Conservation (phyloP, 2,329 filamentous ascomycete species). For the Colletotrichum sp. region DNA sequence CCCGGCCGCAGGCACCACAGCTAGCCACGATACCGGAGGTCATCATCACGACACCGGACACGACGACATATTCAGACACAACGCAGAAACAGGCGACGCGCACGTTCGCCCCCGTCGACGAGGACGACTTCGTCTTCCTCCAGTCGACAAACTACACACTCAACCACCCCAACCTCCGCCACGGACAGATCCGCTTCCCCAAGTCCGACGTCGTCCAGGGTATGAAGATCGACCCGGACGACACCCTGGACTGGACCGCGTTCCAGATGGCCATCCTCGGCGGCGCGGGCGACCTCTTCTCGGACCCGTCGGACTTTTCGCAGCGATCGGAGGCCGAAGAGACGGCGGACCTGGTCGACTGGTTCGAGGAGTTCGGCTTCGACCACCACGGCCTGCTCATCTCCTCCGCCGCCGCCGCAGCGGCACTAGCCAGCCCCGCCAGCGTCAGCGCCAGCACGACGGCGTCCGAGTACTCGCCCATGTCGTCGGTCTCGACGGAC, state of each 20-base stretch:
- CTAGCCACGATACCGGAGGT: constrained; percentile 50
- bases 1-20: constrained; percentile 20
- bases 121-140: constrained; percentile 53
- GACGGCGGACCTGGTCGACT: constrained; percentile 50
- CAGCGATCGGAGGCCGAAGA: constrained; percentile 49
- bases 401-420: not conserved
- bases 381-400: constrained; percentile 46
- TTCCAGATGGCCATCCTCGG: constrained; percentile 70
- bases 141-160: constrained; percentile 54
- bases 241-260: constrained; percentile 66
- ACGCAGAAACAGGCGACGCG: not conserved
- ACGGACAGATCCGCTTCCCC: constrained; percentile 60
- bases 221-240: constrained; percentile 47
- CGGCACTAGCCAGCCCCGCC: not conserved
- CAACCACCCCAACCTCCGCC: constrained; percentile 54
- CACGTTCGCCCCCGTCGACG: constrained; percentile 31
- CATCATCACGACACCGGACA: constrained; percentile 23
- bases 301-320: constrained; percentile 46
- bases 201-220: constrained; percentile 46
- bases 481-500: constrained; percentile 24
- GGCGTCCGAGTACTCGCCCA: not conserved
- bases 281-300: constrained; percentile 57
- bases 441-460: not conserved
- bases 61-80: not conserved
- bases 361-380: constrained; percentile 59